Evolutionary conservation across 148 eudicot genomes (phyloP).

Genomic region (Rhododendron ferrugineum): DNA sequence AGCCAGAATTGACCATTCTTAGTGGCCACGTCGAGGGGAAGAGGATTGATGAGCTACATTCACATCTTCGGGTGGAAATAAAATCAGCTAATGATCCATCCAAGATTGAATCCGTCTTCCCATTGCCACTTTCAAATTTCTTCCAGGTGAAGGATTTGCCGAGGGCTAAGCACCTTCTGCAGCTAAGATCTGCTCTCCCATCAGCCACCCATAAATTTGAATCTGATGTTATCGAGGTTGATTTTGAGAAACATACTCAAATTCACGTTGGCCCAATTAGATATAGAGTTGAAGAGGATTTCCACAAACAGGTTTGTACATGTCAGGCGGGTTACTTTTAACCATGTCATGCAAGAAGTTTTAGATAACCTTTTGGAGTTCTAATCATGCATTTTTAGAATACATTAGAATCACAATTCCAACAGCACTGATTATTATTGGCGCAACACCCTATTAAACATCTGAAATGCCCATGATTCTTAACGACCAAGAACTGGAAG

Average conservation of each 20-base stretch:
- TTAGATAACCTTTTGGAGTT: background rate
- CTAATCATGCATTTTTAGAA: background rate
- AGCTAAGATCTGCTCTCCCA: slow-evolving; percentile 62
- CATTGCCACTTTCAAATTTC: slow-evolving; percentile 83
- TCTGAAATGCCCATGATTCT: background rate
- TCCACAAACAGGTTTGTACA: slow-evolving; percentile 68
- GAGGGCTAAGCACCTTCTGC: slow-evolving; percentile 73
- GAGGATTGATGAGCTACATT: slow-evolving; percentile 48
- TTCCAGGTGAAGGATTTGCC: slow-evolving; percentile 92
- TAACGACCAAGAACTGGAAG: background rate
- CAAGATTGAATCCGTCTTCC: slow-evolving; percentile 63
- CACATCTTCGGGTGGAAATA: slow-evolving; percentile 80
- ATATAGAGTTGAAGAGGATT: slow-evolving; percentile 60
- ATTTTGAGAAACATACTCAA: slow-evolving; percentile 59
- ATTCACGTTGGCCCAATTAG: slow-evolving; percentile 73
- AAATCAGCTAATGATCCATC: slow-evolving; percentile 74
- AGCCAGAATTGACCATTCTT: slow-evolving; percentile 72
- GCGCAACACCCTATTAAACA: background rate
- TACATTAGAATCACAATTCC: background rate
- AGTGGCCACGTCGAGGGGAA: slow-evolving; percentile 84
- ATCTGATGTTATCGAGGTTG: slow-evolving; percentile 83
- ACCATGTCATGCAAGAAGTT: background rate
- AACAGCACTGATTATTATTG: background rate
- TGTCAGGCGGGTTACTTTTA: background rate
- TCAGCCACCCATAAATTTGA: slow-evolving; percentile 59